Conservation (phyloP, 2,329 filamentous ascomycete genomes). For the Nemania bipapillata region DNA sequence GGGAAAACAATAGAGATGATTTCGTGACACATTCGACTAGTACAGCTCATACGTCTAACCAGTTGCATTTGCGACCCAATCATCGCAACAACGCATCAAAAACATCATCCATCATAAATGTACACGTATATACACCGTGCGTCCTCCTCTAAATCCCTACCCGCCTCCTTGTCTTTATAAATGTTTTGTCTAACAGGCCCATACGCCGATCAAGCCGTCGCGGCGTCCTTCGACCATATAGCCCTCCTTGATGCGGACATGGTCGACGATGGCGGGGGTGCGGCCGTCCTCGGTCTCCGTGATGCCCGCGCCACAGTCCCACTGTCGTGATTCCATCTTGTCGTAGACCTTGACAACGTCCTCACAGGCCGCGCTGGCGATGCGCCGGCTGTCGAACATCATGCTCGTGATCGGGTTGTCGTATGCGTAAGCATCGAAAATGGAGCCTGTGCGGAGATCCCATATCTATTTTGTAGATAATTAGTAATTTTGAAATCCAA, state of each 20-base stretch:
- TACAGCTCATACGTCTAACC: neutral
- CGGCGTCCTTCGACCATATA: slow-evolving; percentile 90
- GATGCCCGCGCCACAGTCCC: slow-evolving; percentile 91
- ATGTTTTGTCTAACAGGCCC: slow-evolving; percentile 59
- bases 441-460: slow-evolving; percentile 95
- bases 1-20: neutral
- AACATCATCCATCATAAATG: neutral
- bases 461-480: slow-evolving; percentile 76
- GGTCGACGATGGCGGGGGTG: slow-evolving; percentile 77
- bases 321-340: slow-evolving; percentile 93
- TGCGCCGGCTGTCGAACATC: slow-evolving; percentile 94
- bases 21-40: neutral
- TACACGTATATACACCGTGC: slow-evolving; percentile 1
- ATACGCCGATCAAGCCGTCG: slow-evolving; percentile 89
- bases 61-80: neutral
- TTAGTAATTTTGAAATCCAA: slow-evolving; percentile 21
- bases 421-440: slow-evolving; percentile 95
- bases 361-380: slow-evolving; percentile 89
- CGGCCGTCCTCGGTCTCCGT: slow-evolving; percentile 73
- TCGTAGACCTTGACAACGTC: slow-evolving; percentile 98
- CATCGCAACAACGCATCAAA: neutral
- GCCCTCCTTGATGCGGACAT: slow-evolving; percentile 89
- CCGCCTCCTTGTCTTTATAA: neutral
- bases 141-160: neutral
- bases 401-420: slow-evolving; percentile 91